These are phyloP conservation scores for Penicillium aurantiogriseum DNA, from an alignment of 2,329 filamentous ascomycete genomes.

Conservation along the genomic window DNA sequence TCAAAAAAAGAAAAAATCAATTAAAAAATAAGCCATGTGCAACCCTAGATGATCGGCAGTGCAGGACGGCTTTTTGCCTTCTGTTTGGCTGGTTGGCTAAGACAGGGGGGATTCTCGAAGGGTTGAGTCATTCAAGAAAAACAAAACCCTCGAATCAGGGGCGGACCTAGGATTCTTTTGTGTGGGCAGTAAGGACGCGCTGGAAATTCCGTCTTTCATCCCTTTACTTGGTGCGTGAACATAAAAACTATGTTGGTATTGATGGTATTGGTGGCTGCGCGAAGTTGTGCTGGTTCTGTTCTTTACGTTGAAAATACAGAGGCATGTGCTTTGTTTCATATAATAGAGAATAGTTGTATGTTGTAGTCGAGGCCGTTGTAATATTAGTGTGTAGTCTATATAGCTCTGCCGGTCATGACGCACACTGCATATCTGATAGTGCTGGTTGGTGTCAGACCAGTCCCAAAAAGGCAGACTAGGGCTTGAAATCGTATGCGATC, in stretches of 20 bases:
- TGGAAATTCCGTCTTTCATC: conserved; percentile 17
- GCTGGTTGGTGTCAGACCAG: conserved; percentile 6
- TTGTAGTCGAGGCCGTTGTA: background rate
- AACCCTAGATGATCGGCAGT: conserved; percentile 25
- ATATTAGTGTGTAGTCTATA: background rate
- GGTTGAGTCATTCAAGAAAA: conserved; percentile 20
- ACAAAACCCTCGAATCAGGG: conserved; percentile 18
- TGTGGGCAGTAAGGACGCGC: conserved; percentile 20
- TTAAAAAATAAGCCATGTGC: conserved; percentile 20
- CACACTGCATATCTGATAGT: background rate
- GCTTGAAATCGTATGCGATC: conserved; percentile 16
- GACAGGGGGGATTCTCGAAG: conserved; percentile 18
- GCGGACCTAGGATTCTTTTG: conserved; percentile 18
- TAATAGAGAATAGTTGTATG: background rate
- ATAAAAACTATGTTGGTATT: conserved; percentile 14
- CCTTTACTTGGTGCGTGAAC: conserved; percentile 27
- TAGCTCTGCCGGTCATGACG: background rate
- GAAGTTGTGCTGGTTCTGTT: background rate
- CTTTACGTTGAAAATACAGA: background rate
- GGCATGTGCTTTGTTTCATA: background rate
- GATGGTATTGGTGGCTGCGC: conserved; percentile 7
- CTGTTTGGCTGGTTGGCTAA: conserved; percentile 12
- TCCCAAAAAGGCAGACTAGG: conserved; percentile 18
- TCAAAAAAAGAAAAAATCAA: background rate
- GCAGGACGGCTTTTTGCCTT: conserved; percentile 14